Percentiles rank a stretch among this genome's conserved stretches.
Conservation (phyloP, 495 filamentous ascomycete genomes). For the Aspergillus carlsbadensis region DNA sequence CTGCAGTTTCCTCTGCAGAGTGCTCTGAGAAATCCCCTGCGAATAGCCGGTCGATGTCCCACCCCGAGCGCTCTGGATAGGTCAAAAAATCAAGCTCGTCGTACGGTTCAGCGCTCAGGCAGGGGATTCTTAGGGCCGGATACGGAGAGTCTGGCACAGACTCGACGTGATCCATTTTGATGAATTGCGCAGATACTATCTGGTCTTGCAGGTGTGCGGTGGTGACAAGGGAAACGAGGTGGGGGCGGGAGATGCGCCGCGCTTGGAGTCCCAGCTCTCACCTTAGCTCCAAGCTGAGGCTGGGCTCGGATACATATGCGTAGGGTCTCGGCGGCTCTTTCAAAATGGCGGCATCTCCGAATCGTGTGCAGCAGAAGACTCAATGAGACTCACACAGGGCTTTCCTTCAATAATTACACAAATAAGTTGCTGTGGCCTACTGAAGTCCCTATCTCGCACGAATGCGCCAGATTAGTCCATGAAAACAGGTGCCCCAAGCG, state of each 20-base stretch:
- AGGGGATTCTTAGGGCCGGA: not conserved
- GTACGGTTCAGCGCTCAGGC: conserved; percentile 1
- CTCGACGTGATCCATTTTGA: conserved; percentile 6
- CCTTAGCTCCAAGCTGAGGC: conserved; percentile 3
- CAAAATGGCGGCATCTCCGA: no score
- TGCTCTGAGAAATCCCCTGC: conserved; percentile 1
- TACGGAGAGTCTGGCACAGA: not conserved
- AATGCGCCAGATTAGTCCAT: no score
- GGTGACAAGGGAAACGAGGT: not conserved
- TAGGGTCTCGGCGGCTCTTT: conserved; percentile 11
- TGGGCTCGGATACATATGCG: conserved; percentile 10
- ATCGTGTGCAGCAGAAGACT: no score
- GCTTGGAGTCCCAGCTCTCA: not conserved
- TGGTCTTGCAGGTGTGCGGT: not conserved
- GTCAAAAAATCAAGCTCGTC: not conserved
- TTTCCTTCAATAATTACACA: no score
- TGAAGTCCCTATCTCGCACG: no score
- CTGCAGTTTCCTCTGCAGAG: not conserved
- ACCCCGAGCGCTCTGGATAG: conserved; percentile 1
- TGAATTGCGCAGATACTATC: not conserved
- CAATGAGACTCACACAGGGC: no score
- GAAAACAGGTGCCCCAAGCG: no score
- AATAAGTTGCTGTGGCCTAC: no score
- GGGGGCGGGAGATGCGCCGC: not conserved
- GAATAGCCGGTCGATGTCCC: not conserved